These are phyloP conservation scores for Aspergillus aculeatinus DNA, from an alignment of 2,329 filamentous ascomycete genomes.

Conservation along the genomic window DNA sequence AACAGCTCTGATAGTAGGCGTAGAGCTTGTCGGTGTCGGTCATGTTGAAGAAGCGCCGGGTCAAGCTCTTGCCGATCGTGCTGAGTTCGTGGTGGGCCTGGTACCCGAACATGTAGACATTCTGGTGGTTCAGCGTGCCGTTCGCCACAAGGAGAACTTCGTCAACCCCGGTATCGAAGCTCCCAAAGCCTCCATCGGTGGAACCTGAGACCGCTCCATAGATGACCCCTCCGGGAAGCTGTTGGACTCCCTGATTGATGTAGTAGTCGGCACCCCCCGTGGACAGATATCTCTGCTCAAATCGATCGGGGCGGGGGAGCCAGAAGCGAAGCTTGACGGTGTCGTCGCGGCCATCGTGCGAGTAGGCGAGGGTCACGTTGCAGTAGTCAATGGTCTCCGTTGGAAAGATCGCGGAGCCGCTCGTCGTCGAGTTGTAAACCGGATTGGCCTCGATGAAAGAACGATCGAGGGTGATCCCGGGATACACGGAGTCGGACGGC, in stretches of 20 bases:
- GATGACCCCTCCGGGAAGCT: conserved; percentile 38
- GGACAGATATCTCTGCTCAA: conserved; percentile 48
- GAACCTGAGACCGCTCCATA: conserved; percentile 45
- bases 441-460: neutral
- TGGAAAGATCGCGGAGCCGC: neutral
- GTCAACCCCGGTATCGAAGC: conserved; percentile 26
- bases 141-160: conserved; percentile 39
- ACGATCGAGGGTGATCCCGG: neutral
- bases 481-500: neutral
- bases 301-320: conserved; percentile 32
- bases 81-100: conserved; percentile 54
- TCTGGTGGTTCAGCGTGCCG: conserved; percentile 42
- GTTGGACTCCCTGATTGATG: conserved; percentile 27
- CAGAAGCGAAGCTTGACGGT: conserved; percentile 37
- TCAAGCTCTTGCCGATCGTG: conserved; percentile 46
- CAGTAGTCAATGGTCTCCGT: conserved; percentile 27
- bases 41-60: conserved; percentile 25
- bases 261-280: conserved; percentile 35
- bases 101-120: conserved; percentile 42
- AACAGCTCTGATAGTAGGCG: conserved; percentile 54
- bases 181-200: conserved; percentile 47
- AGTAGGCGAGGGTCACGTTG: conserved; percentile 46
- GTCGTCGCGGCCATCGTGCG: conserved; percentile 43
- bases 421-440: conserved; percentile 1
- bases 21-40: neutral